phyloP scores from a whole-genome alignment of 2,329 filamentous ascomycete species.

The Fusarium nurragi region DNA sequence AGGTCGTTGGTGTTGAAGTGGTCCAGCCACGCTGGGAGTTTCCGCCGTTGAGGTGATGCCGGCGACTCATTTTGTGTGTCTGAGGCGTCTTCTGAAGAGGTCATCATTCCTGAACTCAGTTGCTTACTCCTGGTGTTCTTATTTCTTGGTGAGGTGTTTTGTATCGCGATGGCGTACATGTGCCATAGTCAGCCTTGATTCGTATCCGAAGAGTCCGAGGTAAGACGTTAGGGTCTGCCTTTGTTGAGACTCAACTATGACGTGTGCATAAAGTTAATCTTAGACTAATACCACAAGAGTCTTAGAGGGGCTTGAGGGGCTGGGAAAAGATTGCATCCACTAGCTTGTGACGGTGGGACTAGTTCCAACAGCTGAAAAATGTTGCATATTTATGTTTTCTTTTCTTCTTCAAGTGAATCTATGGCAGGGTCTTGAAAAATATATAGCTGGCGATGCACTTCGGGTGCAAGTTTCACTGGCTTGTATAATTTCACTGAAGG shows the following conservation, averaged over 20 bases:
- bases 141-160: background rate
- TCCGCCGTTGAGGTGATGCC: background rate
- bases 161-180: background rate
- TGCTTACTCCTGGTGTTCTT: background rate
- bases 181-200: background rate
- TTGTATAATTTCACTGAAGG: no score
- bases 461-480: no score
- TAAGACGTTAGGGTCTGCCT: background rate
- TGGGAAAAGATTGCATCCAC: background rate
- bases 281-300: background rate
- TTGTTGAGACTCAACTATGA: constrained; percentile 5
- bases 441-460: no score
- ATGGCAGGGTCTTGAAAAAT: no score
- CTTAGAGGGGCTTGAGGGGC: background rate
- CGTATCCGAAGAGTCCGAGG: background rate
- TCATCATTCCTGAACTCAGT: background rate
- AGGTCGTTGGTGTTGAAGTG: constrained; percentile 60
- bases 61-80: background rate
- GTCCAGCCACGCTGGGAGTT: constrained; percentile 50
- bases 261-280: background rate
- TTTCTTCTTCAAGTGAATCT: no score
- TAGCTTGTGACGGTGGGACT: background rate
- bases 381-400: background rate
- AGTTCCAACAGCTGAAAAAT: background rate
- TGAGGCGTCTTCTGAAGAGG: background rate